phyloP scores from a whole-genome alignment of 2,329 filamentous ascomycete species.

The Exophiala bonariae region DNA sequence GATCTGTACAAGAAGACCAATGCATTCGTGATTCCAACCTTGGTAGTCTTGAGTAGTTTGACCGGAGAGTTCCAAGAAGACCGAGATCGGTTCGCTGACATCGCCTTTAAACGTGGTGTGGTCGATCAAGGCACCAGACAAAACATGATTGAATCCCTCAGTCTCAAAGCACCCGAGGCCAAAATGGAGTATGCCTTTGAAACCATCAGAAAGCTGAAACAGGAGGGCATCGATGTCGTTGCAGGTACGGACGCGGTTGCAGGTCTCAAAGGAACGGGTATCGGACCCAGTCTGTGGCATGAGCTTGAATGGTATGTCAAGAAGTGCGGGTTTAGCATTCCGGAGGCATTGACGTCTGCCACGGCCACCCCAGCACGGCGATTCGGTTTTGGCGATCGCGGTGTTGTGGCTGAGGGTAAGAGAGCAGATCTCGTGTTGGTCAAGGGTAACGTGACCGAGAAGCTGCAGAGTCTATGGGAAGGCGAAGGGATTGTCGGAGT shows the following conservation, averaged over 20 bases:
- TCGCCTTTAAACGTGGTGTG: conserved; percentile 25
- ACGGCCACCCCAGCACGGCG: conserved; percentile 29
- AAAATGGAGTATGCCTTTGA: conserved; percentile 25
- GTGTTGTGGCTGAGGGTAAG: conserved; percentile 27
- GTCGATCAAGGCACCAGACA: conserved; percentile 29
- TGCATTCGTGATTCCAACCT: conserved; percentile 28
- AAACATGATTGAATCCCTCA: conserved; percentile 29
- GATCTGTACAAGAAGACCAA: conserved; percentile 26
- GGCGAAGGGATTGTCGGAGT: conserved; percentile 23
- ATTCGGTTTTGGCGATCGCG: conserved; percentile 32
- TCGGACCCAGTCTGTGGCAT: conserved; percentile 30
- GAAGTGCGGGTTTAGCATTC: conserved; percentile 28
- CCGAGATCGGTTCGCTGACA: conserved; percentile 24
- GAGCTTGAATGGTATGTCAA: conserved; percentile 32
- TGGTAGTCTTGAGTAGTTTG: conserved; percentile 21
- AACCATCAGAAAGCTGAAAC: conserved; percentile 25
- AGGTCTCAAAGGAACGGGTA: conserved; percentile 23
- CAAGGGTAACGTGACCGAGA: conserved; percentile 25
- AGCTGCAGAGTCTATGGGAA: conserved; percentile 24
- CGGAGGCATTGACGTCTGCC: conserved; percentile 31
- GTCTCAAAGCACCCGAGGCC: conserved; percentile 25
- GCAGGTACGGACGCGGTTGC: conserved; percentile 33
- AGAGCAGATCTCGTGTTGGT: conserved; percentile 28
- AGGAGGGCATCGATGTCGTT: conserved; percentile 32
- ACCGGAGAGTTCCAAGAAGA: conserved; percentile 24